phyloP scores from a whole-genome alignment of 2,329 filamentous ascomycete genomes.

The Colletotrichum brevisporum region DNA sequence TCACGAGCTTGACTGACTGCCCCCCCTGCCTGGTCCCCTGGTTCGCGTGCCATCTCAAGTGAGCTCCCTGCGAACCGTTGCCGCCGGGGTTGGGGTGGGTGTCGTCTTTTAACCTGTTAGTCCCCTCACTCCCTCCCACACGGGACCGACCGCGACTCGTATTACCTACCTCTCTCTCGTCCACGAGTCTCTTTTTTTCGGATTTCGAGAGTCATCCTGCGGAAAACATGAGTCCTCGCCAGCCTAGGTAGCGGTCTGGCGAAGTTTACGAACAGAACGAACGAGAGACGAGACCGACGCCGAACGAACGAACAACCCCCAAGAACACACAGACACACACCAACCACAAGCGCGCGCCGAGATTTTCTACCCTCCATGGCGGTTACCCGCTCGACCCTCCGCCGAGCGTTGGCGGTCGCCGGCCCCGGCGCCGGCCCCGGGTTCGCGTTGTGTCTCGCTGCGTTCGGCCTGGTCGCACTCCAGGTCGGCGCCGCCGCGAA shows the following conservation, averaged over 20 bases:
- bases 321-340: background rate
- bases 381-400: constrained; percentile 8
- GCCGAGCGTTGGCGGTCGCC: constrained; percentile 25
- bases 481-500: constrained; percentile 52
- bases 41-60: constrained; percentile 14
- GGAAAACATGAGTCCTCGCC: constrained; percentile 24
- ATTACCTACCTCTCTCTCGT: background rate
- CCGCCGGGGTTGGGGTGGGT: background rate
- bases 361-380: constrained; percentile 5
- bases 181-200: constrained; percentile 4
- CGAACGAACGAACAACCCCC: too few species aligned
- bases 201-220: background rate
- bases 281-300: background rate
- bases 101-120: constrained; percentile 8
- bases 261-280: background rate
- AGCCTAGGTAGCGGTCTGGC: background rate
- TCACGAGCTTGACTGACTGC: constrained; percentile 1
- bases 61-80: constrained; percentile 18
- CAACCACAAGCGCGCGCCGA: constrained; percentile 10
- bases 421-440: constrained; percentile 36
- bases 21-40: constrained; percentile 17
- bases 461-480: constrained; percentile 50
- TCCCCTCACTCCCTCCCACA: constrained; percentile 17
- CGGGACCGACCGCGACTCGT: constrained; percentile 21
- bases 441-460: constrained; percentile 44